Evolutionary conservation across 2,329 filamentous ascomycete species (phyloP), one percentile per base, ranked within the genome.

Genomic region (Botrytis cinerea): DNA sequence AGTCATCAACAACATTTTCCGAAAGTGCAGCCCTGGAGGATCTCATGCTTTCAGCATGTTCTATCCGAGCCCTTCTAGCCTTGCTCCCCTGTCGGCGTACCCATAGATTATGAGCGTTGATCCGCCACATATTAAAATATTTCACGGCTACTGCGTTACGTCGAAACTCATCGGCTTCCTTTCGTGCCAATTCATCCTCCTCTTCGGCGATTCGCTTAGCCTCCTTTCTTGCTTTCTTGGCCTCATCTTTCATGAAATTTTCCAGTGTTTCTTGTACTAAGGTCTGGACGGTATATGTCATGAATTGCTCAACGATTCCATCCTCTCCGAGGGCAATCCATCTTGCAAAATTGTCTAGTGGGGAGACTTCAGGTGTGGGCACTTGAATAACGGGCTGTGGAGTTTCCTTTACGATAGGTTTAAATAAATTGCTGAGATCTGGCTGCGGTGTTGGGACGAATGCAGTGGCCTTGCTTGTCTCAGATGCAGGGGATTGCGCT

Each of bases 221-320:
- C 68, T 78, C 74, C 22, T 69, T 68, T 25, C 63, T 69, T 40
- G 71, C 62, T 10, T 51, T 64, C 35, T 43, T 67, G 9, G 73
- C 54, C 54, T 62, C 45, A 6, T 81, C 78, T 35, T 73, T 61
- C 46, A 64, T 45, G 54, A 76, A 79, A 28, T 63, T 67, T 10
- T 70, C 63, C 14, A 77, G 71, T 22, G 77, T 75, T 40, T 75
- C 64, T 20, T 59, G 61, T 5, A 81, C 70, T 25, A 80, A 71
- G 12, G 73, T 70, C 35, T 78, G 75, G 25, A 80, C 77, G 16
- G 75, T 74, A 43, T 72, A 75, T 12, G 74, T 73, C 28, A 73
- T 79, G 64, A 81, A 81, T 48, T 82, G 78, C 32, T 81, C 80
- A 22, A 82, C 45, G n/a, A 82, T 71, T 18, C 81, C 81, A 46